Evolutionary conservation across 2,329 filamentous ascomycete species (phyloP).

Genomic region (Alternaria sp.): DNA sequence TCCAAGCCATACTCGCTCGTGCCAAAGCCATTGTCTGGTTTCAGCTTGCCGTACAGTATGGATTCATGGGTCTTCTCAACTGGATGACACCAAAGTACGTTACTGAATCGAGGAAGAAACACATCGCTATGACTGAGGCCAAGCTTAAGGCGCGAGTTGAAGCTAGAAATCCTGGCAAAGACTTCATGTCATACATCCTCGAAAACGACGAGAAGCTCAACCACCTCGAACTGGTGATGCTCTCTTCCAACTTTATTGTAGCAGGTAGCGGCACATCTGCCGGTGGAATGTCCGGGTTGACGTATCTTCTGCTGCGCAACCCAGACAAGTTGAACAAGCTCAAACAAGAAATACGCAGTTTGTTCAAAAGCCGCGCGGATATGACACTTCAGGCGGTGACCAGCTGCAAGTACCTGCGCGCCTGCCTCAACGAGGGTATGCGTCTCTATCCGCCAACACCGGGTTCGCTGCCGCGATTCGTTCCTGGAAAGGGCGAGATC

Average conservation of each 20-base stretch:
- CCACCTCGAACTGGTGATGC: slow-evolving; percentile 14
- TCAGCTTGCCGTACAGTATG: slow-evolving; percentile 15
- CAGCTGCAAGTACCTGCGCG: slow-evolving; percentile 21
- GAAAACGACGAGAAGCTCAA: slow-evolving; percentile 17
- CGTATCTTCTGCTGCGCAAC: slow-evolving; percentile 16
- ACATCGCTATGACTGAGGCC: slow-evolving; percentile 13
- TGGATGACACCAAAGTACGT: slow-evolving; percentile 11
- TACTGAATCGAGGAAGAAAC: slow-evolving; percentile 15
- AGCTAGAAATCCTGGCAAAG: slow-evolving; percentile 11
- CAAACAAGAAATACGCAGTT: slow-evolving; percentile 16
- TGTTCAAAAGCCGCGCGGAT: slow-evolving; percentile 15
- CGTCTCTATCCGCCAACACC: slow-evolving; percentile 26
- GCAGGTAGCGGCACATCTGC: slow-evolving; percentile 45
- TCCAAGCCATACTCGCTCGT: slow-evolving; percentile 11
- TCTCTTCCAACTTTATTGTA: slow-evolving; percentile 17
- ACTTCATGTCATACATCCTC: slow-evolving; percentile 16
- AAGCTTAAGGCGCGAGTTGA: slow-evolving; percentile 12
- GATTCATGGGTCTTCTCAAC: slow-evolving; percentile 10
- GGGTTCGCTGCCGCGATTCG: slow-evolving; percentile 21
- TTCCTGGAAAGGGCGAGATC: slow-evolving; percentile 25
- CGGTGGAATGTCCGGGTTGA: slow-evolving; percentile 11
- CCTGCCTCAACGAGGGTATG: slow-evolving; percentile 27
- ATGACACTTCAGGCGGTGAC: slow-evolving; percentile 16
- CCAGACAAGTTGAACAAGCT: slow-evolving; percentile 21
- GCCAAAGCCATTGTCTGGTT: slow-evolving; percentile 18